phyloP scores from a whole-genome alignment of 2,329 filamentous ascomycete genomes.

The Nemania bipapillata region DNA sequence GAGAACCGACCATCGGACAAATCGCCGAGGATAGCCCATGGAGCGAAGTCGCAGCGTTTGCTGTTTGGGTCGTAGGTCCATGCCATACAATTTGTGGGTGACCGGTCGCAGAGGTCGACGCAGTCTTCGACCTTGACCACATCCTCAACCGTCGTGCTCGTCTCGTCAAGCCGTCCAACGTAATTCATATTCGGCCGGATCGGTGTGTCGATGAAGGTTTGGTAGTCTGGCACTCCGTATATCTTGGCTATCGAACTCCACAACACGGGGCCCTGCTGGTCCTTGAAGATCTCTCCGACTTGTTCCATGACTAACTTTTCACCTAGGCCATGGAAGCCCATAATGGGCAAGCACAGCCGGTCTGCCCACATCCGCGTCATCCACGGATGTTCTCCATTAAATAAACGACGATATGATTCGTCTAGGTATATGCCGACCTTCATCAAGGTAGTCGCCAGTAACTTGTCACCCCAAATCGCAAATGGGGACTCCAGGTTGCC shows the following conservation, averaged over 20 bases:
- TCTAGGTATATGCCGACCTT: conserved; percentile 66
- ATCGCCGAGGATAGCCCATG: conserved; percentile 63
- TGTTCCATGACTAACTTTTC: conserved; percentile 58
- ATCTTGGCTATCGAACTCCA: conserved; percentile 64
- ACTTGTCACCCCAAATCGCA: conserved; percentile 65
- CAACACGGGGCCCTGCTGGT: conserved; percentile 55
- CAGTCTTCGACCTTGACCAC: conserved; percentile 58
- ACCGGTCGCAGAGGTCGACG: conserved; percentile 56
- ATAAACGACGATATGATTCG: conserved; percentile 64
- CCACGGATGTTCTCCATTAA: conserved; percentile 65
- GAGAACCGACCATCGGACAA: conserved; percentile 51
- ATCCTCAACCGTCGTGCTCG: conserved; percentile 53
- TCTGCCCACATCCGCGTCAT: conserved; percentile 62
- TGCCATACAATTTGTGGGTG: conserved; percentile 59
- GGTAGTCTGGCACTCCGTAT: conserved; percentile 58
- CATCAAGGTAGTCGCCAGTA: conserved; percentile 65
- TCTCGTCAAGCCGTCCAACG: conserved; percentile 62
- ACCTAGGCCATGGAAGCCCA: conserved; percentile 65
- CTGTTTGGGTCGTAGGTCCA: conserved; percentile 61
- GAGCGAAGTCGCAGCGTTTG: conserved; percentile 58
- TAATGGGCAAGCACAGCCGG: conserved; percentile 64
- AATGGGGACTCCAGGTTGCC: conserved; percentile 62
- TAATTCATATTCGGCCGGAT: conserved; percentile 59
- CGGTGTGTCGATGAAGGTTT: conserved; percentile 53
- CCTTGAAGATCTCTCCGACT: conserved; percentile 57